Conservation (phyloP, 768 basidiomycete species). For the Phylloporus arenicola region DNA sequence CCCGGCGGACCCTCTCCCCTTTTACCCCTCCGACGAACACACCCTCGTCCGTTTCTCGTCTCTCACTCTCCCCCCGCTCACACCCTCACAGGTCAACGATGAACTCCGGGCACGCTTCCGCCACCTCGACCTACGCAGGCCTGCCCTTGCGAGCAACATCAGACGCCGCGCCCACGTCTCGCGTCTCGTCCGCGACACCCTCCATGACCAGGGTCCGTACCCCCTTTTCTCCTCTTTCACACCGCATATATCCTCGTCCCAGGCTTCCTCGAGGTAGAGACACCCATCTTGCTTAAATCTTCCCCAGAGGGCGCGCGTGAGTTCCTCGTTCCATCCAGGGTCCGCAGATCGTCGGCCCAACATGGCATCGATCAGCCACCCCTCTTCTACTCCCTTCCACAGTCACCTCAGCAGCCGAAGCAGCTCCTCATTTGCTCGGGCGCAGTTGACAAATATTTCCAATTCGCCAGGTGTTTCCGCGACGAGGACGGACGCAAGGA, state of each 20-base stretch:
- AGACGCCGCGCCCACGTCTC: constrained; percentile 80
- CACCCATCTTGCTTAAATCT: constrained; percentile 84
- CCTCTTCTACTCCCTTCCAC: constrained; percentile 83
- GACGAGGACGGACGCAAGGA: constrained; percentile 95
- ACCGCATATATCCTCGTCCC: constrained; percentile 9
- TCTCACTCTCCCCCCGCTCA: not conserved
- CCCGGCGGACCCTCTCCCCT: constrained; percentile 74
- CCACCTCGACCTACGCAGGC: constrained; percentile 82
- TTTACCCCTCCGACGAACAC: constrained; percentile 72
- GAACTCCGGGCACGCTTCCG: constrained; percentile 81
- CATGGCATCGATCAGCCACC: constrained; percentile 23
- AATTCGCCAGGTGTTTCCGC: constrained; percentile 90
- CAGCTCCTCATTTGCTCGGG: constrained; percentile 90
- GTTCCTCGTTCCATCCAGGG: constrained; percentile 82
- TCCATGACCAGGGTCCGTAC: constrained; percentile 66
- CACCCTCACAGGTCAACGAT: constrained; percentile 62
- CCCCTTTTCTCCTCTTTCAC: constrained; percentile 4
- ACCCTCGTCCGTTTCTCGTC: constrained; percentile 54
- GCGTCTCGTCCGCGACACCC: constrained; percentile 63
- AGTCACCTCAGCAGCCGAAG: constrained; percentile 96
- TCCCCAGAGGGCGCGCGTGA: constrained; percentile 94
- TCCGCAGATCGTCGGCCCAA: constrained; percentile 30
- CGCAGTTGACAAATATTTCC: constrained; percentile 84
- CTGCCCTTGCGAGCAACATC: constrained; percentile 69
- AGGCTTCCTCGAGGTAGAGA: constrained; percentile 94